phyloP scores from a whole-genome alignment of 164 flowering plant species.

The Magnolia changhungtana region DNA sequence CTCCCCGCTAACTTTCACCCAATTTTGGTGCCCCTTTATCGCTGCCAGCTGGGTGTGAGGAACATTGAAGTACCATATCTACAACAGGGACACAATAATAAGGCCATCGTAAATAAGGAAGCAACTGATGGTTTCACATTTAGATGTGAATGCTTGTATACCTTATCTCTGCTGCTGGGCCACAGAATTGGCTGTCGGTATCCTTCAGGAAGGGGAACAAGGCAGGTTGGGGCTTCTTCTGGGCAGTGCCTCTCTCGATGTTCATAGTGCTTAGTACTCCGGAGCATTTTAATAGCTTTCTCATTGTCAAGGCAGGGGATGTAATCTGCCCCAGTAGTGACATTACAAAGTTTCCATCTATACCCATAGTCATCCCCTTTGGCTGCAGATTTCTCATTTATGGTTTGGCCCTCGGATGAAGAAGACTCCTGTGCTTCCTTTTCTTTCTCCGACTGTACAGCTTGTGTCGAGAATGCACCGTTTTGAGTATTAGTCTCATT shows the following conservation, averaged over 20 bases:
- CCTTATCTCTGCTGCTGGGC: slow-evolving; percentile 97
- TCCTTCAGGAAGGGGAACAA: slow-evolving; percentile 85
- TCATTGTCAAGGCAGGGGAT: slow-evolving; percentile 95
- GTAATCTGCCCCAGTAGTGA: slow-evolving; percentile 84
- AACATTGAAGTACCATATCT: slow-evolving; percentile 95
- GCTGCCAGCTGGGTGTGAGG: slow-evolving; percentile 87
- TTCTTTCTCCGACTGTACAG: slow-evolving; percentile 63
- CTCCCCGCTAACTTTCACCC: slow-evolving; percentile 91
- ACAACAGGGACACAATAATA: slow-evolving; percentile 17
- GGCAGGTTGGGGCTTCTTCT: slow-evolving; percentile 75
- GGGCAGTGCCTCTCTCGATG: slow-evolving; percentile 99
- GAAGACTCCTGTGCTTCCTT: slow-evolving; percentile 42
- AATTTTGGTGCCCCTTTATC: slow-evolving; percentile 91
- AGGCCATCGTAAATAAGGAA: not conserved
- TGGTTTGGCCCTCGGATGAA: slow-evolving; percentile 17
- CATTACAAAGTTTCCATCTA: slow-evolving; percentile 76
- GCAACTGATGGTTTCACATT: not conserved
- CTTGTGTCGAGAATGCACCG: slow-evolving; percentile 70
- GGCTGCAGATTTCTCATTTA: slow-evolving; percentile 24
- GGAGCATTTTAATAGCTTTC: slow-evolving; percentile 67
- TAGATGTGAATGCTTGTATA: slow-evolving; percentile 15
- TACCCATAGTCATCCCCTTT: slow-evolving; percentile 11
- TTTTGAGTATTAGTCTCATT: slow-evolving; percentile 51
- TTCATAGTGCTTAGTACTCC: slow-evolving; percentile 86
- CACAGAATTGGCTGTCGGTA: slow-evolving; percentile 71